Evolutionary conservation across 2,329 filamentous ascomycete genomes (phyloP), one percentile per base, ranked within the genome.

Genomic region (Alternaria conjuncta): DNA sequence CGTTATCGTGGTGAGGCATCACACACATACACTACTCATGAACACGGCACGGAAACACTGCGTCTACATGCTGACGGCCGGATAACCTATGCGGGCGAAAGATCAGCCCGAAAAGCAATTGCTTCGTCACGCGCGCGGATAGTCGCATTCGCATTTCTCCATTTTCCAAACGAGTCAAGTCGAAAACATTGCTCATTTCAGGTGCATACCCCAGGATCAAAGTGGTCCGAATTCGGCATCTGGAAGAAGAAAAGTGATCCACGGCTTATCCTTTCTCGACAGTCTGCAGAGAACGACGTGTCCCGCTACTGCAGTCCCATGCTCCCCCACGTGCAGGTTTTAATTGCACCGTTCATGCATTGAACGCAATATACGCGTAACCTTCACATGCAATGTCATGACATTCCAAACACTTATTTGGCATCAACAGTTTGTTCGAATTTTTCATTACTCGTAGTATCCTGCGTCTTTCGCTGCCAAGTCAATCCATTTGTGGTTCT

Each of bases 361-460:
- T 66, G 6, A 12, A 58, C 61, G 64, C 64, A 61, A 10, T 6
- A 11, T 26, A 36, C 26, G 20, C 25, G 45, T 57, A 58, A 32
- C 32, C 20, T 49, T 64, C 54, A 64, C 43, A 46, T 62, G 44
- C 32, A 32, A 43, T 45, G 36, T 65, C 49, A 25, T 43, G 23
- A 50, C 43, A 15, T 18, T 25, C 45, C 32, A 26, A 23, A 56
- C 20, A 21, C 18, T 12, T 13, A 18, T 25, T 41, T 55, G 43
- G 49, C 50, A 51, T 50, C 23, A 41, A 55, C 25, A 60, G 44
- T 45, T 45, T 54, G 55, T 56, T 64, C 44, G 25, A 64, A 58
- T 56, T 63, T 51, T 64, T 68, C 54, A 68, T 67, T 64, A 65
- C 59, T 68, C 55, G 55, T 69, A 60, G 58, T 62, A 65, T 66